Evolutionary conservation across 1,139 yeast species (phyloP), one percentile per base, ranked within the genome.

Genomic region (Pneumocystis oryctolagi): DNA sequence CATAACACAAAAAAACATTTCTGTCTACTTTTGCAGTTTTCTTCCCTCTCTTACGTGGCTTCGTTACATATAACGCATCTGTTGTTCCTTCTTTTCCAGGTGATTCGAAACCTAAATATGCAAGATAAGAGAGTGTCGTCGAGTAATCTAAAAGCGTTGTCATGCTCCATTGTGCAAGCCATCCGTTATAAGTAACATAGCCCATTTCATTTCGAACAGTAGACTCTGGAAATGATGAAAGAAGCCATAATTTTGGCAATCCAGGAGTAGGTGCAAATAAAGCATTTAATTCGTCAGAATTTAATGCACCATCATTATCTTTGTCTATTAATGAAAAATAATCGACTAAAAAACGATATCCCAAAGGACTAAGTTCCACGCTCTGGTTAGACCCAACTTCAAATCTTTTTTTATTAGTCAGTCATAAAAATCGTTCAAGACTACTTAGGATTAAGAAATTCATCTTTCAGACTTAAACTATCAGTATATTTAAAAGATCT

Each of bases 161-260:
- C 84, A 92, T 85, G 68, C 92, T 85, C 98, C 98, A 92, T 70
- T 92, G 97, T 0, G 98, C 97, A 59, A 92, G 75, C 98, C 98
- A 92, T 1, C 98, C 98, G 75, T 92, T 97, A 39, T 92, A 74
- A 0, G 97, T 88, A 2, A 92, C 92, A 71, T 84, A 82, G 0
- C 96, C 97, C 66, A 83, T 84, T 67, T 89, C 96, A 71, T 89
- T 90, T 64, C 95, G 82, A 1, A 90, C 96, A 5, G 95, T 87
- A 0, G 95, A 83, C 31, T 81, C 77, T 0, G 98, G 98, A 70
- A 92, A 92, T 68, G 84, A 85, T 1, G 88, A 81, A 39, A 87
- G 92, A 60, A 79, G 78, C 98, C 98, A 92, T 9, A 87, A 76
- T 65, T 79, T 79, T 0, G 98, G 98, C 2, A 89, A 79, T 0